Conservation (phyloP, 257 asterid species). For the Nicotiana otophora region DNA sequence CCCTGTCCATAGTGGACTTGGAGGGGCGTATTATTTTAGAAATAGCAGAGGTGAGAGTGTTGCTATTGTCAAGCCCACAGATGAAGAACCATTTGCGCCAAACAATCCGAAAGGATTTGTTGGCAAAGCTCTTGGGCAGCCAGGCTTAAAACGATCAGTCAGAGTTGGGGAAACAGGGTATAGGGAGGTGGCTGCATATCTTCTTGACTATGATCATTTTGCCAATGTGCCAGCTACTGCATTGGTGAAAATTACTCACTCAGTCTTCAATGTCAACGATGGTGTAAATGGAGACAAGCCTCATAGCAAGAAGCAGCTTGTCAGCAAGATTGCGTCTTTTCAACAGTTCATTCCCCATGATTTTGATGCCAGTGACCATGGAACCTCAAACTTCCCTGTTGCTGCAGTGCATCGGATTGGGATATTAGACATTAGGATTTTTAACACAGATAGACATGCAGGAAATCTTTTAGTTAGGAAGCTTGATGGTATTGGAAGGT, state of each 20-base stretch:
- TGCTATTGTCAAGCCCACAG: conserved; percentile 96
- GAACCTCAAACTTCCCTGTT: conserved; percentile 89
- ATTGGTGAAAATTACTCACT: conserved; percentile 80
- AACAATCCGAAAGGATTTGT: conserved; percentile 95
- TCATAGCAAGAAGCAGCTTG: conserved; percentile 42
- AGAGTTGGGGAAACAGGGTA: conserved; percentile 95
- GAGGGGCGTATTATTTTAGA: conserved; percentile 88
- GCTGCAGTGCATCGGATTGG: conserved; percentile 93
- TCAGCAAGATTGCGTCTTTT: conserved; percentile 90
- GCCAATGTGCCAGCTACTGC: conserved; percentile 95
- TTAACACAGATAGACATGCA: conserved; percentile 94
- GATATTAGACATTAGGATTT: conserved; percentile 87
- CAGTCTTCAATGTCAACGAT: conserved; percentile 78
- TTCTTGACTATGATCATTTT: conserved; percentile 74
- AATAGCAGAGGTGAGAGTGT: conserved; percentile 76
- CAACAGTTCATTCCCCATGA: conserved; percentile 84
- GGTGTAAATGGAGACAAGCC: conserved; percentile 69
- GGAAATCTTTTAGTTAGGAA: conserved; percentile 95
- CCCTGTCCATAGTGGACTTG: conserved; percentile 82
- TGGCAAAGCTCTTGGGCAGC: conserved; percentile 94
- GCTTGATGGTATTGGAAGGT: conserved; percentile 75
- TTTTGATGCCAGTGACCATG: conserved; percentile 94
- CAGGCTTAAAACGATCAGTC: conserved; percentile 82
- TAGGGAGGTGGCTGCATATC: conserved; percentile 96
- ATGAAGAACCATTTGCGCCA: conserved; percentile 96